Conservation (phyloP, 306 rosid genomes). For the Boehmeria nivea region DNA sequence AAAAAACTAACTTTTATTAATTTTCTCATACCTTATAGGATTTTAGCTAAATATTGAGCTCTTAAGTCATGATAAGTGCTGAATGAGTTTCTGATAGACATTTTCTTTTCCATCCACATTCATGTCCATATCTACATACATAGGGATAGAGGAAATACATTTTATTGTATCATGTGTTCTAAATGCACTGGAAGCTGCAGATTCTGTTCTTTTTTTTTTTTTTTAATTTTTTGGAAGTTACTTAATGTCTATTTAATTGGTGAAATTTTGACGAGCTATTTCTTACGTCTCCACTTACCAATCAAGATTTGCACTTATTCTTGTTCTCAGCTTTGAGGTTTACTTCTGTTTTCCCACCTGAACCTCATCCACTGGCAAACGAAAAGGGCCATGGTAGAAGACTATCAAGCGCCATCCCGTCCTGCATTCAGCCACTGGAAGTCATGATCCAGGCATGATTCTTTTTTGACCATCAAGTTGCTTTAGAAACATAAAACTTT, state of each 20-base stretch:
- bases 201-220: too few relatives aligned
- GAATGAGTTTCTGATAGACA: background rate
- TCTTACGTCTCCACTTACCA: background rate
- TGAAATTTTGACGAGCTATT: background rate
- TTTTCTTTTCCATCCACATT: background rate
- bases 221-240: background rate
- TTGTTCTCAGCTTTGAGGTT: constrained; percentile 73
- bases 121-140: background rate
- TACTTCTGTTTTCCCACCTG: constrained; percentile 90
- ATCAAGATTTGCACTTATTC: constrained; percentile 19
- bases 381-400: constrained; percentile 43
- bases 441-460: constrained; percentile 85
- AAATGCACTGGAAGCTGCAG: too few relatives aligned
- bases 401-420: constrained; percentile 43
- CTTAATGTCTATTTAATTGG: background rate
- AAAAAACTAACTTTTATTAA: too few relatives aligned
- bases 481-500: background rate
- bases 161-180: too few relatives aligned
- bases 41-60: background rate
- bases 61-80: background rate
- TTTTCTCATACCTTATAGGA: background rate
- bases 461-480: constrained; percentile 5
- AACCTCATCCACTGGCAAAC: constrained; percentile 71
- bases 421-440: constrained; percentile 82
- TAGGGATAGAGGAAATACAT: too few relatives aligned